Evolutionary conservation across 2,329 filamentous ascomycete species (phyloP), one percentile per base, ranked within the genome.

Genomic region (Nigrograna mackinnonii): DNA sequence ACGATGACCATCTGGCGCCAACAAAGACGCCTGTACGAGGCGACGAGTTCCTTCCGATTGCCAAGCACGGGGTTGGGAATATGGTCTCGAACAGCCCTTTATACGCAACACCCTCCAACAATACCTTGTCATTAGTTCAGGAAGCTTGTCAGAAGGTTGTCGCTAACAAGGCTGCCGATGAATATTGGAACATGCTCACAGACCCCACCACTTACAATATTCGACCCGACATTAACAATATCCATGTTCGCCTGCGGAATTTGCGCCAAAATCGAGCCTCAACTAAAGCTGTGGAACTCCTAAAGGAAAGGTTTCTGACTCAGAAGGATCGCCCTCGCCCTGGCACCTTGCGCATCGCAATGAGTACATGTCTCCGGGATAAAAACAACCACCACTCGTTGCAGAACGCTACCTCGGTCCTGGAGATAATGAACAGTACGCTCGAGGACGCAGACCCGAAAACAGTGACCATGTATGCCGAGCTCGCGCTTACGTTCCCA

Each of bases 181-280:
- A 77, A 22, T 97, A 96, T 68, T 97, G 91, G 91, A 74, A 85
- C 14, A 62, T 85, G 5, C 72, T 96, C 43, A 87, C 85, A 5
- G 62, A 67, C 20, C 56, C 57, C 1, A 64, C 74, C 2, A 68
- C 76, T 11, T 78, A 83, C 62, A 69, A 70, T n/a, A 70, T 96
- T 45, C 62, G 73, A 2, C 91, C 92, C 1, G 91, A 96, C 62
- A 57, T 73, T 6, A 78, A 84, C 49, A 91, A 89, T 61, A 87
- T 85, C 70, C 75, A 83, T 50, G 74, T 77, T 50, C 84, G 89
- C 57, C 75, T 96, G 13, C 79, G 82, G 39, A 65, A 88, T 31
- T 77, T 94, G 24, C 81, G 83, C 38, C 66, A 79, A 22, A 82
- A 80, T 31, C 85, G 86, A 44, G 79, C 85, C 32, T 91, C 87